These are phyloP conservation scores for Leishmania tropica DNA, from an alignment of 208 protist genomes.

Conservation along the genomic window DNA sequence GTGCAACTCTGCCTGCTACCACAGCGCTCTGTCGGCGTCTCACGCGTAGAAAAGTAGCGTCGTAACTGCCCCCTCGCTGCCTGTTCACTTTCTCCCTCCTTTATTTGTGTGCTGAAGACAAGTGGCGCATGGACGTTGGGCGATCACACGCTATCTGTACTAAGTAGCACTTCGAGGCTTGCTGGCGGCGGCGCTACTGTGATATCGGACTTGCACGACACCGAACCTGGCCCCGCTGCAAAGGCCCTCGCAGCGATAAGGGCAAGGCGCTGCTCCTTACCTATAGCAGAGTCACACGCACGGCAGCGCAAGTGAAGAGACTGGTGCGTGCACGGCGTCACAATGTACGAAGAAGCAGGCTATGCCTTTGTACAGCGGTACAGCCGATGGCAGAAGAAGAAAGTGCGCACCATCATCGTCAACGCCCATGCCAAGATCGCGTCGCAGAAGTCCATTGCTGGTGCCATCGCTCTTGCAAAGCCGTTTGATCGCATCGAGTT, in stretches of 20 bases:
- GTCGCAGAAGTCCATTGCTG: slow-evolving; percentile 55
- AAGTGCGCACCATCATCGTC: slow-evolving; percentile 84
- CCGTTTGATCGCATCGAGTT: slow-evolving; percentile 90
- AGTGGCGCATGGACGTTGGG: neutral
- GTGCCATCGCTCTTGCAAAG: slow-evolving; percentile 71
- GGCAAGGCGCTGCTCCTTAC: neutral
- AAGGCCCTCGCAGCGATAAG: neutral
- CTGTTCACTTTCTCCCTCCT: neutral
- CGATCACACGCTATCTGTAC: neutral
- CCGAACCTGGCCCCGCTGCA: neutral
- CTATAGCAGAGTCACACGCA: neutral
- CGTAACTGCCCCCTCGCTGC: neutral
- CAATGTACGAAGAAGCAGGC: slow-evolving; percentile 34
- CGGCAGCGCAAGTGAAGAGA: too few relatives aligned
- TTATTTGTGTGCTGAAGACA: neutral
- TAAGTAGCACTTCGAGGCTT: neutral
- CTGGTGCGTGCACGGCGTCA: neutral
- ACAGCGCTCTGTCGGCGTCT: neutral
- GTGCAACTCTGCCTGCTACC: too few relatives aligned
- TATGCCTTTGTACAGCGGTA: slow-evolving; percentile 72
- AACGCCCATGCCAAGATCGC: slow-evolving; percentile 67
- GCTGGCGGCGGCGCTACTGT: neutral
- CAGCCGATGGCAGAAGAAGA: slow-evolving; percentile 88
- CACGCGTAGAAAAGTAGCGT: neutral
- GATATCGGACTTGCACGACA: neutral